Evolutionary conservation across 768 basidiomycete genomes (phyloP).

Genomic region (Panaeolus cyanescens): DNA sequence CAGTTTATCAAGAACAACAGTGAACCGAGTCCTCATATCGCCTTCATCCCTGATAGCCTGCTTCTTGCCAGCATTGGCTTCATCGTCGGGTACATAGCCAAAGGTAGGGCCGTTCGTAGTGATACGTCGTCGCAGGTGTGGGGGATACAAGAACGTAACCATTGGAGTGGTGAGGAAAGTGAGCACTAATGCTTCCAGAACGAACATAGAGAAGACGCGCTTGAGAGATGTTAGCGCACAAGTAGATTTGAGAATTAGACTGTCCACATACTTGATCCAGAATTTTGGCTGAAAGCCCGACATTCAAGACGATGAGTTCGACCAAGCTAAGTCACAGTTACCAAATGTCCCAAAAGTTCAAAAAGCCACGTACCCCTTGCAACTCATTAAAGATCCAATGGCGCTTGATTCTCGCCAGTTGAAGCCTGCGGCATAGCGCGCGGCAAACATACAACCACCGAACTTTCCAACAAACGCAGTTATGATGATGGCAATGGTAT

Average conservation of each 20-base stretch:
- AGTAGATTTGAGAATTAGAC: background rate
- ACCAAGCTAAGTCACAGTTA: constrained; percentile 6
- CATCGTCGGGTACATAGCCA: constrained; percentile 43
- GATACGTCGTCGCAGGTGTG: constrained; percentile 52
- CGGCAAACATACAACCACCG: constrained; percentile 75
- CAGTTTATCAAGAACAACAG: constrained; percentile 85
- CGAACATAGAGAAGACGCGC: constrained; percentile 94
- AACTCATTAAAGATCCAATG: constrained; percentile 92
- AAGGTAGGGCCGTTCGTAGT: constrained; percentile 49
- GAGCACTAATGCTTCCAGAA: constrained; percentile 78
- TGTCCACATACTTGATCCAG: constrained; percentile 50
- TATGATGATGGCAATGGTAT: constrained; percentile 74
- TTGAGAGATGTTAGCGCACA: constrained; percentile 10
- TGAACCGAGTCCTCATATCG: constrained; percentile 61
- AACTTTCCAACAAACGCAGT: constrained; percentile 91
- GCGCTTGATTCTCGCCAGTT: constrained; percentile 79
- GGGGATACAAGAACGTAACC: constrained; percentile 68
- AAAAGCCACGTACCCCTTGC: constrained; percentile 70
- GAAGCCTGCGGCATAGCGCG: constrained; percentile 69
- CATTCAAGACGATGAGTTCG: constrained; percentile 81
- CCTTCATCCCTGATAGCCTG: constrained; percentile 13
- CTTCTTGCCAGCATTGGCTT: constrained; percentile 20
- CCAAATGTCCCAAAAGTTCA: background rate
- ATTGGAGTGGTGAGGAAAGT: constrained; percentile 88
- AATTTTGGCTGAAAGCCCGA: constrained; percentile 82